phyloP scores from a whole-genome alignment of 2,329 filamentous ascomycete genomes.

The Hymenotorrendiella dingleyae region DNA sequence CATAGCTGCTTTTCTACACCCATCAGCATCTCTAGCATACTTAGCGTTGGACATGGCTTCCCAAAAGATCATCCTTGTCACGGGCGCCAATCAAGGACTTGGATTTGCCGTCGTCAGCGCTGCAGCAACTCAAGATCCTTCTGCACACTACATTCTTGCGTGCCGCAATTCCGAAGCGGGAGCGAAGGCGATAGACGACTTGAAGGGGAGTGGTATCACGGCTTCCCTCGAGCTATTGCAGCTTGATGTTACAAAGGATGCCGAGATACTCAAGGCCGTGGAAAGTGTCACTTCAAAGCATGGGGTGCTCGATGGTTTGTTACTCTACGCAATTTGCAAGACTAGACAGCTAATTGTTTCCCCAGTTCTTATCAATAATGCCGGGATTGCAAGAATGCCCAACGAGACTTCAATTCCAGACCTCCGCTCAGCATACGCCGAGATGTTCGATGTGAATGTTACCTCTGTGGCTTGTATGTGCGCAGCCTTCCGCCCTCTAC shows the following conservation, averaged over 20 bases:
- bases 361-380: not conserved
- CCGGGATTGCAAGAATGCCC: not conserved
- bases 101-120: slow-evolving; percentile 31
- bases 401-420: not conserved
- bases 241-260: slow-evolving; percentile 28
- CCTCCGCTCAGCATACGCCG: not conserved
- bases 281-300: slow-evolving; percentile 19
- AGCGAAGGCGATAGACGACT: slow-evolving; percentile 24
- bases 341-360: not conserved
- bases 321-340: not conserved
- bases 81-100: slow-evolving; percentile 26
- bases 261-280: slow-evolving; percentile 20
- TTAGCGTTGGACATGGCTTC: too few relatives aligned
- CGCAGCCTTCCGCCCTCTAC: not conserved
- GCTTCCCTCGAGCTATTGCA: slow-evolving; percentile 23
- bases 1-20: too few relatives aligned
- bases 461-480: not conserved
- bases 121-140: slow-evolving; percentile 21
- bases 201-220: slow-evolving; percentile 17
- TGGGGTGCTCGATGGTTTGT: slow-evolving; percentile 26
- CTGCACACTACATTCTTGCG: slow-evolving; percentile 29
- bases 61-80: slow-evolving; percentile 12
- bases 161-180: slow-evolving; percentile 23
- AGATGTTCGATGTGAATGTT: not conserved
- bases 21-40: too few relatives aligned